These are phyloP conservation scores for Anthoceros angustus DNA, from an alignment of 225 moss, liverwort and hornwort species.

Conservation along the genomic window DNA sequence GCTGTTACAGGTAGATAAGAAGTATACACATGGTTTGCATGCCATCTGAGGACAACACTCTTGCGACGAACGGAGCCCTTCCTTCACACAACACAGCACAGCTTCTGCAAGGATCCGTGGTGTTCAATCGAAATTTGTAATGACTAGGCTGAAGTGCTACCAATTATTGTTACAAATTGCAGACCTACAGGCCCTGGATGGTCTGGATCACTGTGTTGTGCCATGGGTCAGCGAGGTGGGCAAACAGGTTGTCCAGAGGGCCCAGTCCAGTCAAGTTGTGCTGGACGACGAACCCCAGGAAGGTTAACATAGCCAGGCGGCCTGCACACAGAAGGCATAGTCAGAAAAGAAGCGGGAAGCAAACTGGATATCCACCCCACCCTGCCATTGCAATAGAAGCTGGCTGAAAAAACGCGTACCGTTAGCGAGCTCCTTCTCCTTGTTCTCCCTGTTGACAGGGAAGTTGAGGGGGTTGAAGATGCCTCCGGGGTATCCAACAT, in stretches of 20 bases:
- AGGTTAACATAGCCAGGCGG: slow-evolving; percentile 46
- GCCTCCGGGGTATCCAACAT: slow-evolving; percentile 43
- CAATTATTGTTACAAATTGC: neutral
- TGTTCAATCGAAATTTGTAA: too few relatives aligned
- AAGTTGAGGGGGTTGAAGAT: slow-evolving; percentile 45
- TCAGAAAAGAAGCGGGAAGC: neutral
- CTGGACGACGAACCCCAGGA: slow-evolving; percentile 34
- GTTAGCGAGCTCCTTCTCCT: slow-evolving; percentile 44
- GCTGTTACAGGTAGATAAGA: too few relatives aligned
- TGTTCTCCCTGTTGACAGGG: slow-evolving; percentile 25
- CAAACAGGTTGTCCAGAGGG: slow-evolving; percentile 26
- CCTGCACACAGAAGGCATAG: slow-evolving; percentile 13
- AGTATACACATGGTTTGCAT: too few relatives aligned
- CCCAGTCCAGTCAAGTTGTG: slow-evolving; percentile 25
- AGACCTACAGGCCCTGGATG: slow-evolving; percentile 5
- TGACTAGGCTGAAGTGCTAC: neutral
- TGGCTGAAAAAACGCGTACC: slow-evolving; percentile 8
- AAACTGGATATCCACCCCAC: neutral
- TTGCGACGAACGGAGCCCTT: too few relatives aligned
- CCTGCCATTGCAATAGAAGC: neutral
- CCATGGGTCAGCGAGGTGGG: slow-evolving; percentile 38
- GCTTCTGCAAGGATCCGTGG: too few relatives aligned
- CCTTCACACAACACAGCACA: too few relatives aligned
- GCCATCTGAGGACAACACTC: too few relatives aligned
- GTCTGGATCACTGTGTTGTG: slow-evolving; percentile 43